These are phyloP conservation scores for Trypanosoma grayi DNA, from an alignment of 208 protist species.

Conservation along the genomic window DNA sequence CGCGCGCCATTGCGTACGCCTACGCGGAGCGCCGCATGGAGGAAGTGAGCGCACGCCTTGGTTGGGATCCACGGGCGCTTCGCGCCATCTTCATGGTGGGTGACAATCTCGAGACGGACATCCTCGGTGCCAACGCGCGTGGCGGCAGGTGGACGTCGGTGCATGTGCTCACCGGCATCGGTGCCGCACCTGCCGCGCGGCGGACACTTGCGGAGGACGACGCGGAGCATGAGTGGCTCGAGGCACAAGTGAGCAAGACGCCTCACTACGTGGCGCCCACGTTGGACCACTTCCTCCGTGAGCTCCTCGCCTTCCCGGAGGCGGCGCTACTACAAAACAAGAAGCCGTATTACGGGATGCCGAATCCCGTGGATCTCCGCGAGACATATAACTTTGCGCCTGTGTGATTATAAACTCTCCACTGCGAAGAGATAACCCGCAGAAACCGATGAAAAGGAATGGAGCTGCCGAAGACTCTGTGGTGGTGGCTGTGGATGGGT, in stretches of 20 bases:
- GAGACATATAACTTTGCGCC: conserved; percentile 56
- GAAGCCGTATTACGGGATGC: conserved; percentile 59
- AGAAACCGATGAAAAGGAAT: no score
- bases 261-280: conserved; percentile 86
- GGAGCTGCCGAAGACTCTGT: no score
- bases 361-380: conserved; percentile 71
- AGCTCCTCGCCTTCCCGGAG: conserved; percentile 79
- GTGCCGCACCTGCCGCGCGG: conserved; percentile 47
- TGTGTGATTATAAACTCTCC: background rate
- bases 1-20: conserved; percentile 76
- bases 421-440: no score
- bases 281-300: conserved; percentile 86
- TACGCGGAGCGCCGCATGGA: conserved; percentile 66
- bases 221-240: conserved; percentile 71
- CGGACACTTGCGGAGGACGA: conserved; percentile 61
- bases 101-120: conserved; percentile 84
- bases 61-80: conserved; percentile 55
- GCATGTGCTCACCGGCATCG: conserved; percentile 75
- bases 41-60: conserved; percentile 33
- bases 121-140: conserved; percentile 81
- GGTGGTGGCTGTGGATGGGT: no score
- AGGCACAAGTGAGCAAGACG: conserved; percentile 43
- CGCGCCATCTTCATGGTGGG: conserved; percentile 85
- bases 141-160: conserved; percentile 71
- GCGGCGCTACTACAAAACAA: conserved; percentile 63